phyloP scores from a whole-genome alignment of 2,329 filamentous ascomycete species.

The Botryotinia calthae region DNA sequence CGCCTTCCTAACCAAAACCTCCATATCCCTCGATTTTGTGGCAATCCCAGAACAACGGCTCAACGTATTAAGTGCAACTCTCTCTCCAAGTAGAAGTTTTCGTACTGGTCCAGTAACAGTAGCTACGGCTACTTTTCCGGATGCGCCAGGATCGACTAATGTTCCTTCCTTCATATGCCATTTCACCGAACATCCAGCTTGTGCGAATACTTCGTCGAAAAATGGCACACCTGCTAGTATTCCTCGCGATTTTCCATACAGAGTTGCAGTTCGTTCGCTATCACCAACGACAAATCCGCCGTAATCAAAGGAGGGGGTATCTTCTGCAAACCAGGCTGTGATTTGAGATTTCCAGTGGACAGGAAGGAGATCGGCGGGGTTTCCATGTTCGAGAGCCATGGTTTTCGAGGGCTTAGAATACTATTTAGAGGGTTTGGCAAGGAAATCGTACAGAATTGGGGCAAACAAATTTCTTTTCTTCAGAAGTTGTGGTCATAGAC shows the following conservation, averaged over 20 bases:
- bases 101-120: slow-evolving; percentile 83
- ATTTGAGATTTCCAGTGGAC: slow-evolving; percentile 80
- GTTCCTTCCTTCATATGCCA: slow-evolving; percentile 82
- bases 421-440: background rate
- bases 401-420: background rate
- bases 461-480: background rate
- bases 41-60: slow-evolving; percentile 91
- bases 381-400: slow-evolving; percentile 48
- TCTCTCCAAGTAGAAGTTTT: slow-evolving; percentile 77
- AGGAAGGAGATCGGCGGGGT: slow-evolving; percentile 73
- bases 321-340: slow-evolving; percentile 86
- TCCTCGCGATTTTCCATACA: slow-evolving; percentile 70
- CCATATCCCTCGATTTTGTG: slow-evolving; percentile 58
- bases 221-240: slow-evolving; percentile 91
- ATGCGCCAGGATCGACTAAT: slow-evolving; percentile 56
- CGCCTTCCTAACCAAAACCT: slow-evolving; percentile 55
- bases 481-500: background rate
- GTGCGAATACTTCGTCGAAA: slow-evolving; percentile 88
- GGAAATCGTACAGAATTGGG: background rate
- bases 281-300: slow-evolving; percentile 94
- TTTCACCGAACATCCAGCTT: slow-evolving; percentile 86
- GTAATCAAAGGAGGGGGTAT: slow-evolving; percentile 95
- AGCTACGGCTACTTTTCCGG: slow-evolving; percentile 61
- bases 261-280: slow-evolving; percentile 58
- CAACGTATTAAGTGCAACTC: slow-evolving; percentile 87